Evolutionary conservation across 75 land plant genomes (phyloP), one percentile per base, ranked within the genome.

Genomic region (Sequoiadendron giganteum): DNA sequence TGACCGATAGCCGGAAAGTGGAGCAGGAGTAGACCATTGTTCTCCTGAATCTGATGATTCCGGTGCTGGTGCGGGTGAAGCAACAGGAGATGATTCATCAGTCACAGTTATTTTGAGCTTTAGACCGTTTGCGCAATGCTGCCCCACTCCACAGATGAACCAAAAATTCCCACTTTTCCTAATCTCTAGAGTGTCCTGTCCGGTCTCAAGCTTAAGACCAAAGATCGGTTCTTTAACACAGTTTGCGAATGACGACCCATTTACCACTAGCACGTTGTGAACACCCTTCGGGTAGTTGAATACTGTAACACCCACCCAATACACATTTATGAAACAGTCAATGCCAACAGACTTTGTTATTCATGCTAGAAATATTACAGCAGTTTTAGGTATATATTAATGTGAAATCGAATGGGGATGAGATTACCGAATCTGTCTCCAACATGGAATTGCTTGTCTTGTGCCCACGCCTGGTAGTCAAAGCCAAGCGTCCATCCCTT

Each of bases 221-320:
- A 13, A 34, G 48, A 38, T 48, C 7, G 73, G 52, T 9, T 87
- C 61, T n/a, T 87, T 87, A 15, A 36, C 38, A 65, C 88, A 87
- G 14, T 79, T 78, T 87, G 79, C 65, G 32, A 79, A 87, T 79
- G 88, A 56, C 55, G 88, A 56, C 39, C 55, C 70, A 30, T 87
- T 54, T 28, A 79, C 88, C 65, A 56, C 61, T 36, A 88, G 34
- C n/a, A 88, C 85, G n/a, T 58, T 88, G 88, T 88, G 88, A 30
- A 34, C 32, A 39, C 83, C 84, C 75, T 70, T n/a, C 30, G 32
- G 2, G 45, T 87, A 87, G 43, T 87, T 34, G 88, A 87, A 87
- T 68, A 81, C 88, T 87, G 84, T 43, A 30, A 25, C 36, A 30
- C 3, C 76, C 3, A 32, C 0, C 30, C 11, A 10, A 3, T 10